Conservation (phyloP, 305 asterid species). For the Nicotiana rustica region DNA sequence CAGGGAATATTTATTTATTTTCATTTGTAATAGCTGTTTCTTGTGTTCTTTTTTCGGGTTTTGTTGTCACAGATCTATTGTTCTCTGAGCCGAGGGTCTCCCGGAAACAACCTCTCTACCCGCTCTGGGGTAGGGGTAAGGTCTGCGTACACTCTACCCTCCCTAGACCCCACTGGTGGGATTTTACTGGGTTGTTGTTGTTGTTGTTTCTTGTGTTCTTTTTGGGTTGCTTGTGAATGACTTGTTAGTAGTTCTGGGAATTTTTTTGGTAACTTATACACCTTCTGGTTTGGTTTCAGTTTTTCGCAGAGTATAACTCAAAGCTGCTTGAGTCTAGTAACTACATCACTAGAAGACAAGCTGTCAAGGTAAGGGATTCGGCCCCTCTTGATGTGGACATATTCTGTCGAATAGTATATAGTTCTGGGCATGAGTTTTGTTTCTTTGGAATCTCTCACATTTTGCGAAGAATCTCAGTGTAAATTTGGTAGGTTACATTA, state of each 20-base stretch:
- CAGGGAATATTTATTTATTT: neutral
- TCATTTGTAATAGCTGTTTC: constrained; percentile 11
- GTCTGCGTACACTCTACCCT: too few relatives aligned
- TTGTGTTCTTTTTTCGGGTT: neutral
- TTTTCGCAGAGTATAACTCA: constrained; percentile 49
- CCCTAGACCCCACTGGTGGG: too few relatives aligned
- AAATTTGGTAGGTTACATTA: neutral
- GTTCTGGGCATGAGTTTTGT: constrained; percentile 27
- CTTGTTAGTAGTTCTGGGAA: constrained; percentile 12
- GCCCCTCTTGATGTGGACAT: constrained; percentile 14
- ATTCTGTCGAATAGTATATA: neutral
- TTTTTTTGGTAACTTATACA: neutral
- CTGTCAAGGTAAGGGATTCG: constrained; percentile 43
- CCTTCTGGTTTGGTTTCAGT: constrained; percentile 36
- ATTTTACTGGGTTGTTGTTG: too few relatives aligned
- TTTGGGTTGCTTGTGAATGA: neutral
- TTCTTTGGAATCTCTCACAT: constrained; percentile 17
- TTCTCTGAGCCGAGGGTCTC: too few relatives aligned
- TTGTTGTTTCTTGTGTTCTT: neutral
- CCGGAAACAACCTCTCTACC: too few relatives aligned
- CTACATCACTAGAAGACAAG: constrained; percentile 52
- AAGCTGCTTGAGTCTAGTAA: constrained; percentile 48
- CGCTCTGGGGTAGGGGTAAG: too few relatives aligned
- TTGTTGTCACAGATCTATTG: too few relatives aligned
- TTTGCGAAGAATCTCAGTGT: neutral